A percentile compares a stretch with the other conserved stretches of the same genome.
These are phyloP conservation scores for Rutstroemia sp. DNA, from an alignment of 2,329 filamentous ascomycete species.

Conservation along the genomic window DNA sequence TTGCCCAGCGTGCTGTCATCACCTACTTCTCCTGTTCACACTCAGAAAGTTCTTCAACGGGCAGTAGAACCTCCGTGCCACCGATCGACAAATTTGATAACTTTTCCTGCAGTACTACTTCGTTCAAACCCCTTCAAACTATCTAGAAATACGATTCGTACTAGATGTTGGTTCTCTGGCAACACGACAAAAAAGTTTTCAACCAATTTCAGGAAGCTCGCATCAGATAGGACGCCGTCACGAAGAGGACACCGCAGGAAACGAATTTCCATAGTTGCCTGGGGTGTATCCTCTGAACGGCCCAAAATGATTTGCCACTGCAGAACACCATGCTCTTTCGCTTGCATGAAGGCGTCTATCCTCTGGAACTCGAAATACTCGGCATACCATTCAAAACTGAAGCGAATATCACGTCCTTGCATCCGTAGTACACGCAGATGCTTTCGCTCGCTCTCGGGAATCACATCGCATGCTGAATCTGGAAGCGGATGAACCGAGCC, in stretches of 20 bases:
- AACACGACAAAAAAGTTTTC: background rate
- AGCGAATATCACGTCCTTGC: background rate
- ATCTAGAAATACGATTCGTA: background rate
- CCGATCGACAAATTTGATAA: background rate
- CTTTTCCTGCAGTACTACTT: background rate
- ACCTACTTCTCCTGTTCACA: background rate
- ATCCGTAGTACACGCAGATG: background rate
- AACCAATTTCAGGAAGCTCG: background rate
- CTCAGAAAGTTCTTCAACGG: background rate
- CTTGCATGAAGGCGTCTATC: background rate
- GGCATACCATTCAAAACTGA: slow-evolving; percentile 1
- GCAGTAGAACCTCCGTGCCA: background rate
- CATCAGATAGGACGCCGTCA: background rate
- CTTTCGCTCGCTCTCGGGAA: background rate
- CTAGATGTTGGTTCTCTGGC: background rate
- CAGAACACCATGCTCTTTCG: background rate
- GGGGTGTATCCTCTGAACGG: background rate
- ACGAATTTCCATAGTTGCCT: background rate
- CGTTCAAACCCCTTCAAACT: background rate
- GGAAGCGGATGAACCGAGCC: background rate
- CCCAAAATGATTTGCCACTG: slow-evolving; percentile 1
- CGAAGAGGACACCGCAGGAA: background rate
- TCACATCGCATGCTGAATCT: background rate
- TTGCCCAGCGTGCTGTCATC: background rate
- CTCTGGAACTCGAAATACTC: background rate